Percentiles rank a stretch among this genome's conserved stretches.
Evolutionary conservation across 2,329 filamentous ascomycete genomes (phyloP).

Genomic region (Tolypocladium amazonense): DNA sequence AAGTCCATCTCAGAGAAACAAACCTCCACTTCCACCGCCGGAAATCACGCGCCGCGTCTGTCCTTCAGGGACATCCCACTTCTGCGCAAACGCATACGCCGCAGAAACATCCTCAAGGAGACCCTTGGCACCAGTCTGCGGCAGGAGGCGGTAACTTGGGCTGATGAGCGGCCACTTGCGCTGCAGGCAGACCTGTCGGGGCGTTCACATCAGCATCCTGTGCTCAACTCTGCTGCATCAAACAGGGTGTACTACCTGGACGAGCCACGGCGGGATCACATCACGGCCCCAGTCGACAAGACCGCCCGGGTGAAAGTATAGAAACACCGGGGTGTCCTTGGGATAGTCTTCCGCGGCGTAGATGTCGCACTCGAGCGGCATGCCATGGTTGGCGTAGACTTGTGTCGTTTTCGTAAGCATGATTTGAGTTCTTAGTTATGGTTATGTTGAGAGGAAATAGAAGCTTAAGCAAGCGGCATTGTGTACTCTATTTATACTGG

Average conservation of each 20-base stretch:
- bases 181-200: conserved; percentile 14
- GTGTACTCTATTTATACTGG: not conserved
- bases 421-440: not conserved
- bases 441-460: not conserved
- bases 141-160: conserved; percentile 23
- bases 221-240: not conserved
- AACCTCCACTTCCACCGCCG: conserved; percentile 22
- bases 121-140: conserved; percentile 15
- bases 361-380: conserved; percentile 24
- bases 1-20: not conserved
- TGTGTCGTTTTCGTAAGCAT: conserved; percentile 17
- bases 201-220: not conserved
- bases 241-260: conserved; percentile 11
- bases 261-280: conserved; percentile 24
- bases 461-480: not conserved
- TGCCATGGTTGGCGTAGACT: conserved; percentile 17
- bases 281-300: conserved; percentile 19
- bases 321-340: conserved; percentile 15
- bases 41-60: conserved; percentile 17
- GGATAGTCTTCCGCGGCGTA: conserved; percentile 16
- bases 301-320: conserved; percentile 26
- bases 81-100: conserved; percentile 19
- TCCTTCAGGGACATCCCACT: conserved; percentile 6
- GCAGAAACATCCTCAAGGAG: conserved; percentile 19
- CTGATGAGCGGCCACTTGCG: conserved; percentile 23